Evolutionary conservation across 2,329 filamentous ascomycete genomes (phyloP).

Genomic region (Epichloe sibirici): DNA sequence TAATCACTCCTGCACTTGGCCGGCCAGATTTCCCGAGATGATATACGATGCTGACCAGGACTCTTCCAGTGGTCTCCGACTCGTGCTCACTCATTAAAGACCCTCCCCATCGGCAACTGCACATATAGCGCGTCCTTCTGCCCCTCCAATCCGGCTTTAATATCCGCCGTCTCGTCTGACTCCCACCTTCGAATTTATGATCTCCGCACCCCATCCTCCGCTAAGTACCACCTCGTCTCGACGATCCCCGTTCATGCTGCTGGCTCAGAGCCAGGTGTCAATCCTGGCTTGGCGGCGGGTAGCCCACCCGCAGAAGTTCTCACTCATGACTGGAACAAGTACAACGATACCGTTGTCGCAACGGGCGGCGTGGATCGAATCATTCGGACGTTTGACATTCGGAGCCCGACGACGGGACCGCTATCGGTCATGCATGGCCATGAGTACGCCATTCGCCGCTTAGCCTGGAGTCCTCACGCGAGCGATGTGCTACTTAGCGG

Average conservation of each 20-base stretch:
- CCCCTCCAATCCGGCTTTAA: slow-evolving; percentile 71
- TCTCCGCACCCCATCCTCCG: slow-evolving; percentile 71
- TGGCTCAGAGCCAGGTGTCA: slow-evolving; percentile 31
- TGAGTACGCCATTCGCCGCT: slow-evolving; percentile 74
- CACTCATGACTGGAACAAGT: slow-evolving; percentile 99
- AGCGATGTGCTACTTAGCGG: slow-evolving; percentile 76
- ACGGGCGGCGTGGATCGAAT: slow-evolving; percentile 80
- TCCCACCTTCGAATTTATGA: slow-evolving; percentile 86
- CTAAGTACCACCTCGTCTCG: slow-evolving; percentile 75
- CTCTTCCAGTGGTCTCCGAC: slow-evolving; percentile 65
- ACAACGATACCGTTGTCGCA: slow-evolving; percentile 71
- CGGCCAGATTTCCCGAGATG: background rate
- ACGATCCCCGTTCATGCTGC: slow-evolving; percentile 74
- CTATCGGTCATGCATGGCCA: slow-evolving; percentile 68
- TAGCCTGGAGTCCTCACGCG: slow-evolving; percentile 92
- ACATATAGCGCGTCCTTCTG: slow-evolving; percentile 90
- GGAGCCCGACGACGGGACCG: slow-evolving; percentile 61
- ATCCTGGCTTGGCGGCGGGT: slow-evolving; percentile 22
- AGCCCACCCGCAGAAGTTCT: slow-evolving; percentile 67
- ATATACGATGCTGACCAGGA: background rate
- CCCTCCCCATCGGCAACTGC: slow-evolving; percentile 82
- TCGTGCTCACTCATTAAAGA: slow-evolving; percentile 60
- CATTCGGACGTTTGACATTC: slow-evolving; percentile 83
- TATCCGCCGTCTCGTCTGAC: slow-evolving; percentile 83
- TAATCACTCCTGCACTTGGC: too few relatives aligned